A percentile compares a stretch with the other conserved stretches of the same genome.
Conservation (phyloP, 1,284 basidiomycete species). For the Apiotrichum akiyoshidainum region DNA sequence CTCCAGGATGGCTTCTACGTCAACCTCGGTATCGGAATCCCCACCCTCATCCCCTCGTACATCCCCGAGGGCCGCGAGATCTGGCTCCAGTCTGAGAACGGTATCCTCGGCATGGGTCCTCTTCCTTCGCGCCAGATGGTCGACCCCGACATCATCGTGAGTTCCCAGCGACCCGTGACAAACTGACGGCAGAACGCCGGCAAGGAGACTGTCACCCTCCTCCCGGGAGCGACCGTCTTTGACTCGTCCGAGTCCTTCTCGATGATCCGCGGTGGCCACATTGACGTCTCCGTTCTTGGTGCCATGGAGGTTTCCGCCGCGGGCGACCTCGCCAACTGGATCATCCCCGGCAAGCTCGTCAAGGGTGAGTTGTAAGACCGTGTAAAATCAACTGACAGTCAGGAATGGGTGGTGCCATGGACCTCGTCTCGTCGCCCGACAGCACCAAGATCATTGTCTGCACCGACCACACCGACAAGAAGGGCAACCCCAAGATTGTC, state of each 20-base stretch:
- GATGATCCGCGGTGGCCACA: slow-evolving; percentile 94
- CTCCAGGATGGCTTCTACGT: slow-evolving; percentile 83
- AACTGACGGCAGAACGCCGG: slow-evolving; percentile 64
- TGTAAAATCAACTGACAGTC: not conserved
- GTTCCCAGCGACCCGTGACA: too few species aligned
- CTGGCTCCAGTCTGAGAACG: slow-evolving; percentile 90
- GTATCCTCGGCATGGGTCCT: slow-evolving; percentile 90
- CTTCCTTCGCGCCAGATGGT: slow-evolving; percentile 81
- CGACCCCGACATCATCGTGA: slow-evolving; percentile 77
- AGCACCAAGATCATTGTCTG: slow-evolving; percentile 59
- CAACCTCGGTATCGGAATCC: slow-evolving; percentile 77
- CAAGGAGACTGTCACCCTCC: slow-evolving; percentile 88
- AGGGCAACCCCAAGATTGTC: slow-evolving; percentile 83
- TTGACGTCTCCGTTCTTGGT: slow-evolving; percentile 85
- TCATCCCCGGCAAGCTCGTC: slow-evolving; percentile 90
- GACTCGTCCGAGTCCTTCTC: slow-evolving; percentile 63
- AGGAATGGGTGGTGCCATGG: slow-evolving; percentile 91
- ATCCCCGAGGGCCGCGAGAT: slow-evolving; percentile 72
- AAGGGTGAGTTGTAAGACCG: slow-evolving; percentile 56
- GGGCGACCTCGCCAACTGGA: slow-evolving; percentile 93
- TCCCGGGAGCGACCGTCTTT: slow-evolving; percentile 88
- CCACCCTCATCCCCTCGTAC: slow-evolving; percentile 87
- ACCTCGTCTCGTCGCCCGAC: slow-evolving; percentile 88
- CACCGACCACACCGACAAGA: slow-evolving; percentile 61
- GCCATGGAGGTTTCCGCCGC: slow-evolving; percentile 84